Evolutionary conservation across 2,329 filamentous ascomycete genomes (phyloP).

Genomic region (Aspergillus pseudoterreus): DNA sequence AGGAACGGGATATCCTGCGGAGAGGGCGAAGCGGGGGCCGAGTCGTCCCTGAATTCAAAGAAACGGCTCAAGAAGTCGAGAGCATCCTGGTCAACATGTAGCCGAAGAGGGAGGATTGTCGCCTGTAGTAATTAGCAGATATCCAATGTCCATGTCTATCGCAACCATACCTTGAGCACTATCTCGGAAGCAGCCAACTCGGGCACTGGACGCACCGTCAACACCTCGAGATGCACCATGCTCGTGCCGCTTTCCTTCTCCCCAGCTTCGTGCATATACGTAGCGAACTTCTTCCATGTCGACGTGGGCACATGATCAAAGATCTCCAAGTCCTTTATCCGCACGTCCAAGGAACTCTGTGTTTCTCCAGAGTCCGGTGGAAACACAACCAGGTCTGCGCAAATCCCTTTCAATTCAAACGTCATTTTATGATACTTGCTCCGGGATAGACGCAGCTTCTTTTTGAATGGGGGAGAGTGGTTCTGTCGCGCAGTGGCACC

Average conservation of each 20-base stretch:
- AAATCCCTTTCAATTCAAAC: constrained; percentile 83
- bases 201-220: constrained; percentile 81
- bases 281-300: constrained; percentile 97
- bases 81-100: constrained; percentile 96
- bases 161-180: constrained; percentile 61
- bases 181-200: constrained; percentile 86
- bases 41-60: constrained; percentile 93
- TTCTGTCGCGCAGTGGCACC: constrained; percentile 35
- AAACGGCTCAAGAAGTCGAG: constrained; percentile 96
- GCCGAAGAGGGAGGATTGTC: constrained; percentile 74
- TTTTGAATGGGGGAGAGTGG: constrained; percentile 40
- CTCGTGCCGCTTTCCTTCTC: constrained; percentile 79
- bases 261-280: constrained; percentile 84
- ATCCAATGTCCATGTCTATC: too few relatives aligned
- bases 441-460: constrained; percentile 69
- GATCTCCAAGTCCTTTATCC: constrained; percentile 78
- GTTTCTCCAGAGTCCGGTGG: constrained; percentile 74
- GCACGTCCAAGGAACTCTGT: constrained; percentile 80
- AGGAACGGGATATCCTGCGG: constrained; percentile 78
- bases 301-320: constrained; percentile 94
- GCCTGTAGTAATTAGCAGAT: constrained; percentile 41
- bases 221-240: constrained; percentile 85
- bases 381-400: constrained; percentile 77
- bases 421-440: constrained; percentile 94
- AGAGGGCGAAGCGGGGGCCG: constrained; percentile 48